phyloP scores from a whole-genome alignment of 179 eudicot genomes.

The Patellifolia procumbens region DNA sequence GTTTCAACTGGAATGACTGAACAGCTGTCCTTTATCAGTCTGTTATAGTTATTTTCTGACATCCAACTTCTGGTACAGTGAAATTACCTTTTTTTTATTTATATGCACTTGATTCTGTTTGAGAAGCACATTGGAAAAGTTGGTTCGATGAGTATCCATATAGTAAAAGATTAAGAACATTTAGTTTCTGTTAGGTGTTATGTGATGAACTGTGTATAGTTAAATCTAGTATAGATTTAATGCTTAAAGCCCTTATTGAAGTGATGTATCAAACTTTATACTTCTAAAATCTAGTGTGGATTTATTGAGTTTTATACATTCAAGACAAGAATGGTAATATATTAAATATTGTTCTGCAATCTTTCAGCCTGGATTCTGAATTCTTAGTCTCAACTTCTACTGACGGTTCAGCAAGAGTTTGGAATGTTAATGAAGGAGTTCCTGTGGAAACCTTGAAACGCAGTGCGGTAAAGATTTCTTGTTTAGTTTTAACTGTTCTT shows the following conservation, averaged over 20 bases:
- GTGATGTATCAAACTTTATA: too few relatives aligned
- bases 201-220: neutral
- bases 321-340: neutral
- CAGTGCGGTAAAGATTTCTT: slow-evolving; percentile 45
- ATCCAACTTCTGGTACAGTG: neutral
- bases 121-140: neutral
- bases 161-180: neutral
- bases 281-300: too few relatives aligned
- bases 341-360: slow-evolving; percentile 3
- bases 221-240: neutral
- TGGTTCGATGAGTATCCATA: neutral
- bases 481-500: slow-evolving; percentile 8
- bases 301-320: too few relatives aligned
- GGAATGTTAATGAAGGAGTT: slow-evolving; percentile 93
- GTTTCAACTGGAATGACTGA: neutral
- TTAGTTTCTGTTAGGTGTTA: neutral
- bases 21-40: neutral
- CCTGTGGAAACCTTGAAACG: slow-evolving; percentile 71
- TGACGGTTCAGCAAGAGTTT: slow-evolving; percentile 94
- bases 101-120: neutral
- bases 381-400: slow-evolving; percentile 95
- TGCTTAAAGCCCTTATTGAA: neutral
- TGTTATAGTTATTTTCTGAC: neutral
- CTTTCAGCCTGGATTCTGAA: slow-evolving; percentile 88
- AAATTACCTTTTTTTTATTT: neutral